Conservation (phyloP, 2,329 filamentous ascomycete species). For the Alternaria sp. region DNA sequence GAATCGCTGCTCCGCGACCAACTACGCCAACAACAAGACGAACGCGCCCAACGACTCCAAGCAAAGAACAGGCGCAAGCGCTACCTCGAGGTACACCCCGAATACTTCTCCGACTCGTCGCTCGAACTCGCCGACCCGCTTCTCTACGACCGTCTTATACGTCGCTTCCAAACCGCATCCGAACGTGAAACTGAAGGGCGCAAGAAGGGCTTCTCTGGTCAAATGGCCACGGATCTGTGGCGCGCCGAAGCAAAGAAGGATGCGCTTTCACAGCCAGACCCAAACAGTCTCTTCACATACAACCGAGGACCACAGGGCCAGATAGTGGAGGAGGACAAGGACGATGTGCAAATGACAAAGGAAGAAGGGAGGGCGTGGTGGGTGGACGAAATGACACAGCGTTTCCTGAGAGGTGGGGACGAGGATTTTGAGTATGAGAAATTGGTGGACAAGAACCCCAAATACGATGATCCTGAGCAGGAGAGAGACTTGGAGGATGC, state of each 20-base stretch:
- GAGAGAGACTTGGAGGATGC: conserved; percentile 73
- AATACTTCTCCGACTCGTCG: conserved; percentile 71
- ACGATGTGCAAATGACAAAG: conserved; percentile 65
- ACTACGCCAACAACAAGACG: conserved; percentile 26
- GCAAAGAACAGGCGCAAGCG: conserved; percentile 80
- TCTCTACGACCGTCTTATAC: conserved; percentile 82
- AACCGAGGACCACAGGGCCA: conserved; percentile 62
- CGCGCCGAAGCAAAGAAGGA: conserved; percentile 79
- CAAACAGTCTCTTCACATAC: conserved; percentile 61
- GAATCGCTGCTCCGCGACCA: conserved; percentile 21
- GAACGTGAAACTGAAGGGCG: conserved; percentile 79
- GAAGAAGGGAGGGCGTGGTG: conserved; percentile 75
- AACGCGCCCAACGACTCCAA: conserved; percentile 55
- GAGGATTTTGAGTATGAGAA: conserved; percentile 78
- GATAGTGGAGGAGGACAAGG: conserved; percentile 66
- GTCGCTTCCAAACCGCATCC: conserved; percentile 75
- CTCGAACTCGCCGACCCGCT: conserved; percentile 77
- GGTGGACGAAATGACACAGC: conserved; percentile 74
- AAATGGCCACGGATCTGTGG: conserved; percentile 79
- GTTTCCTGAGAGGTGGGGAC: conserved; percentile 80
- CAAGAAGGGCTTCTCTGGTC: conserved; percentile 78
- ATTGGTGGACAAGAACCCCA: conserved; percentile 74
- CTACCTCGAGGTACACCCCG: conserved; percentile 76
- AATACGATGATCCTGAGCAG: conserved; percentile 72
- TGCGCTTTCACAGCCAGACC: conserved; percentile 65